These are phyloP conservation scores for Metarhizium brunneum DNA, from an alignment of 2,329 filamentous ascomycete genomes.

Conservation along the genomic window DNA sequence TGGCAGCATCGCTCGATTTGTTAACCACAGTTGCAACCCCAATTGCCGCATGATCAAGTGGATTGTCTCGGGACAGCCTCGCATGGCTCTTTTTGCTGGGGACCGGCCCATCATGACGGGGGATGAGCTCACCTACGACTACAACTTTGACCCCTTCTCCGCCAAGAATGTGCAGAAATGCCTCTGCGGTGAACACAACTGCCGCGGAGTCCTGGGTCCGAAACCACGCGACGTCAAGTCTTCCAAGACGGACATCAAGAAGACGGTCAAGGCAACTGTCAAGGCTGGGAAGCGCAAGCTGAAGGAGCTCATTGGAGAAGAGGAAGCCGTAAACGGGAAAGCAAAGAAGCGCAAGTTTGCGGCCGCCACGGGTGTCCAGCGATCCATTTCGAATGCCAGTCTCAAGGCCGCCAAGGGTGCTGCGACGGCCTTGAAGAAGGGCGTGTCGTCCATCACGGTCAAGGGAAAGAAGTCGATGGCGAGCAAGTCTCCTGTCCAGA, in stretches of 20 bases:
- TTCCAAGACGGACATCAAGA: conserved; percentile 34
- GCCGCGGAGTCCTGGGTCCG: conserved; percentile 54
- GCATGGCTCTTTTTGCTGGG: conserved; percentile 94
- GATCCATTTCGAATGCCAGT: conserved; percentile 23
- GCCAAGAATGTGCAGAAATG: conserved; percentile 60
- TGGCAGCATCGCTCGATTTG: conserved; percentile 91
- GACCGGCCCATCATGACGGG: conserved; percentile 85
- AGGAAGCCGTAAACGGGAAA: conserved; percentile 29
- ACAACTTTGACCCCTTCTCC: conserved; percentile 63
- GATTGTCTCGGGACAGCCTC: conserved; percentile 86
- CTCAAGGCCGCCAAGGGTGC: conserved; percentile 27
- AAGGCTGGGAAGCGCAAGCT: conserved; percentile 49
- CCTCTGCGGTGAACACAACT: conserved; percentile 54
- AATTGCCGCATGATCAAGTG: conserved; percentile 98
- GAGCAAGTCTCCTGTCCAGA: conserved; percentile 10
- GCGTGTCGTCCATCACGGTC: conserved; percentile 22
- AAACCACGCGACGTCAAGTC: conserved; percentile 48
- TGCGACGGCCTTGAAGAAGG: conserved; percentile 26
- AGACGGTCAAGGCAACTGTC: conserved; percentile 27
- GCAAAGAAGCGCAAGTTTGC: conserved; percentile 37
- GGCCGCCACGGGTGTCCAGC: conserved; percentile 23
- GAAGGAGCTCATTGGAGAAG: conserved; percentile 39
- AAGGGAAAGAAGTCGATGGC: conserved; percentile 16
- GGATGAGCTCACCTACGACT: conserved; percentile 93
- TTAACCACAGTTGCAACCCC: conserved; percentile 94